A percentile compares a stretch with the other conserved stretches of the same genome.
phyloP scores from a whole-genome alignment of 176 grass and related monocot species.

The Puccinellia tenuiflora region DNA sequence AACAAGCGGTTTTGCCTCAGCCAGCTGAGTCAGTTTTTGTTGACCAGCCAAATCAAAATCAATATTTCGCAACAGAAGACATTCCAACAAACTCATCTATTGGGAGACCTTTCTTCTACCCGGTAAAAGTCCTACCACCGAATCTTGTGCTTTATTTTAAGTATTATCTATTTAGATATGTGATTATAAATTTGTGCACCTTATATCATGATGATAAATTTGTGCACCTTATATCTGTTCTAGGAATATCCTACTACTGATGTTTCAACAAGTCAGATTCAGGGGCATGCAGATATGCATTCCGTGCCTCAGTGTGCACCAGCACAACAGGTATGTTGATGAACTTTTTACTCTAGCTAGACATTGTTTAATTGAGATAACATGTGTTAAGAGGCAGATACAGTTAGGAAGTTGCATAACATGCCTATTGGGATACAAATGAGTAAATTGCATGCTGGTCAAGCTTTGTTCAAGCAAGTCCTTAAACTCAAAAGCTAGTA shows the following conservation, averaged over 20 bases:
- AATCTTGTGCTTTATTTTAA: slow-evolving; percentile 25
- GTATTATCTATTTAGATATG: slow-evolving; percentile 10
- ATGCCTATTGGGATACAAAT: slow-evolving; percentile 6
- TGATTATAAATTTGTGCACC: slow-evolving; percentile 24
- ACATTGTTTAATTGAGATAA: background rate
- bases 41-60: slow-evolving; percentile 46
- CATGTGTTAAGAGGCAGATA: background rate
- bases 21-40: slow-evolving; percentile 40
- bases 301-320: slow-evolving; percentile 56
- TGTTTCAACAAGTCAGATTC: slow-evolving; percentile 62
- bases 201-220: slow-evolving; percentile 24
- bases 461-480: background rate
- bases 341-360: background rate
- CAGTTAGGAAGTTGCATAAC: background rate
- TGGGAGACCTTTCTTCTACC: slow-evolving; percentile 66
- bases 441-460: background rate
- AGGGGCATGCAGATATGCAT: slow-evolving; percentile 50
- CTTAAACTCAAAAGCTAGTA: background rate
- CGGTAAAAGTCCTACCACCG: slow-evolving; percentile 32
- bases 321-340: slow-evolving; percentile 49
- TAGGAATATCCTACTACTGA: slow-evolving; percentile 57
- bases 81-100: slow-evolving; percentile 42
- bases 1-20: slow-evolving; percentile 38
- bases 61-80: slow-evolving; percentile 54
- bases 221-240: slow-evolving; percentile 20